Conservation (phyloP, 2,329 filamentous ascomycete genomes). For the Monilinia fructigena region DNA sequence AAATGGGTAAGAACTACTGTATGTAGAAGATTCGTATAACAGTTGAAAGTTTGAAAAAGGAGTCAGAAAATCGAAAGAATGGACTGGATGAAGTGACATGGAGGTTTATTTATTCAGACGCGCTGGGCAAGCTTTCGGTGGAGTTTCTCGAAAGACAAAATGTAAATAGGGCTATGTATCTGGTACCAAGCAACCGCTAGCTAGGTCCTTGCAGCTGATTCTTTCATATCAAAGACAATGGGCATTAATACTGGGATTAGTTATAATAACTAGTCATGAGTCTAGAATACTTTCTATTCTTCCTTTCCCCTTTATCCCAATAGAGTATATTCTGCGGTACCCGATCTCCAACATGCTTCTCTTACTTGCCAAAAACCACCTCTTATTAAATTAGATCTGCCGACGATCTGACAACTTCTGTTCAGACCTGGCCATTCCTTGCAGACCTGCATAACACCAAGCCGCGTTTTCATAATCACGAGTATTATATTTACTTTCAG, state of each 20-base stretch:
- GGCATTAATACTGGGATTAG: neutral
- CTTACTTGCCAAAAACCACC: neutral
- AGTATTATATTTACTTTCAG: too few relatives aligned
- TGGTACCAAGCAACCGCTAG: slow-evolving; percentile 5
- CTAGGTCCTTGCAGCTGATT: neutral
- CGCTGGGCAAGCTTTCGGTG: neutral
- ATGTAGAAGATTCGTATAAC: neutral
- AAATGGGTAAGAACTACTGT: neutral
- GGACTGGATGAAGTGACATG: neutral
- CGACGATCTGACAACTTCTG: neutral
- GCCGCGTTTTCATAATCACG: too few relatives aligned
- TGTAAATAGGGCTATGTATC: slow-evolving; percentile 13
- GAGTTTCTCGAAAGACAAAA: neutral
- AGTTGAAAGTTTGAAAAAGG: neutral
- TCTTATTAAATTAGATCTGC: slow-evolving; percentile 1
- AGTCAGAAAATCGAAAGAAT: neutral
- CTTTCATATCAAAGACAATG: neutral
- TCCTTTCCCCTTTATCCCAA: neutral
- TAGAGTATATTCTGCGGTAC: neutral
- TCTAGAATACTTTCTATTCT: neutral
- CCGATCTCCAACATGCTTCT: neutral
- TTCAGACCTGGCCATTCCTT: slow-evolving; percentile 2
- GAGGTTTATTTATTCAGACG: neutral
- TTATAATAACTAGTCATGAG: neutral
- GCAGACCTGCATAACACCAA: neutral